Evolutionary conservation across 768 basidiomycete genomes (phyloP).

Genomic region (Phaeolepiota aurea): DNA sequence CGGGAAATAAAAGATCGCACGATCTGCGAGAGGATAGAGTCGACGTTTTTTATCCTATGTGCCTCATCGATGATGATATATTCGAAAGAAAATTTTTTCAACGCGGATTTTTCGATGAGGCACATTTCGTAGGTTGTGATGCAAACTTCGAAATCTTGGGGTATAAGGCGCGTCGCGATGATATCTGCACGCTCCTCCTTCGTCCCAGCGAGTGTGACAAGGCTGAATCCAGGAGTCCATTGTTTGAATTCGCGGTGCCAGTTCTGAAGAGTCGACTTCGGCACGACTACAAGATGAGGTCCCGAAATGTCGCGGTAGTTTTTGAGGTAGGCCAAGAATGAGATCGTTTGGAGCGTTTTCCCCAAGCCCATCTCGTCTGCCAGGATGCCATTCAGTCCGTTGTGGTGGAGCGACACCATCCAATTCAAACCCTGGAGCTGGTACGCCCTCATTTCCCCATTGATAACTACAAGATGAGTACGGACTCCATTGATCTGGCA

Average conservation of each 20-base stretch:
- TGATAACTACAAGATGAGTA: constrained; percentile 50
- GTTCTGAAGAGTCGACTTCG: constrained; percentile 97
- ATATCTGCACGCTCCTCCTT: constrained; percentile 86
- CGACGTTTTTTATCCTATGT: constrained; percentile 98
- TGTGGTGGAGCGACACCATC: constrained; percentile 95
- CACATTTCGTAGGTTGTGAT: constrained; percentile 98
- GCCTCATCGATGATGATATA: constrained; percentile 99
- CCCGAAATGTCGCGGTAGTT: constrained; percentile 69
- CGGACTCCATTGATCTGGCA: not conserved
- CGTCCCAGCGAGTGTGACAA: constrained; percentile 73
- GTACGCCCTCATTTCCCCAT: constrained; percentile 87
- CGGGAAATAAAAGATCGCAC: constrained; percentile 85
- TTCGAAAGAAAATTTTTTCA: constrained; percentile 94
- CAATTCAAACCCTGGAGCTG: constrained; percentile 95
- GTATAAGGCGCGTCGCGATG: constrained; percentile 69
- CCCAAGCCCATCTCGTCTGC: constrained; percentile 99
- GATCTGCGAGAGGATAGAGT: constrained; percentile 91
- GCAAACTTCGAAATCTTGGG: constrained; percentile 87
- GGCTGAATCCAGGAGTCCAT: constrained; percentile 87
- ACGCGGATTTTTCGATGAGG: constrained; percentile 84
- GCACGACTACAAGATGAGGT: constrained; percentile 93
- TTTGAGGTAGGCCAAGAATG: constrained; percentile 92
- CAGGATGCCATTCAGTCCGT: constrained; percentile 93
- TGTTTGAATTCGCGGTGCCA: constrained; percentile 89
- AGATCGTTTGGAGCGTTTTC: constrained; percentile 96